Conservation (phyloP, 495 filamentous ascomycete species). For the Trichoderma orchidacearum region DNA sequence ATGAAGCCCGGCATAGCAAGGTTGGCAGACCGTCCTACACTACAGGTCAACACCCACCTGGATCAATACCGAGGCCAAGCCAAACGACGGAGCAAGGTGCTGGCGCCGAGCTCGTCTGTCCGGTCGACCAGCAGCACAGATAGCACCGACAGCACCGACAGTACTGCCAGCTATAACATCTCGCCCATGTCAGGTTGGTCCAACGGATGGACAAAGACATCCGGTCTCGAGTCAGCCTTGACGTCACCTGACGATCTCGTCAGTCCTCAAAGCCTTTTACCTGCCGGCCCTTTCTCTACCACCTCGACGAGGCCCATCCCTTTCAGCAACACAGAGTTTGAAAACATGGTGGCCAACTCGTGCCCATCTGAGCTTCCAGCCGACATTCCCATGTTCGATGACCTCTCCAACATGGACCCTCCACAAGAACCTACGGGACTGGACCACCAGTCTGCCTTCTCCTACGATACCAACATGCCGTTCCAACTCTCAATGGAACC, state of each 20-base stretch:
- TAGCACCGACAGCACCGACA: slow-evolving; percentile 11
- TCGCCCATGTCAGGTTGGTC: slow-evolving; percentile 22
- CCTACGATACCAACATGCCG: slow-evolving; percentile 9
- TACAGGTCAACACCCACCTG: slow-evolving; percentile 16
- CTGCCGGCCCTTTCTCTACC: slow-evolving; percentile 9
- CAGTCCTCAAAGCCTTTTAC: slow-evolving; percentile 4
- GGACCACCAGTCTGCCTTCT: slow-evolving; percentile 15
- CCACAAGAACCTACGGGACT: slow-evolving; percentile 5
- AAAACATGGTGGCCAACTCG: background rate
- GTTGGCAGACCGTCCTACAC: slow-evolving; percentile 6
- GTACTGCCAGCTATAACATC: slow-evolving; percentile 20
- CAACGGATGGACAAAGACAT: slow-evolving; percentile 16
- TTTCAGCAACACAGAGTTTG: slow-evolving; percentile 9
- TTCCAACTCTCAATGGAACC: background rate
- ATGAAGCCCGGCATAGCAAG: background rate
- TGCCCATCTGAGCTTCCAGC: slow-evolving; percentile 22
- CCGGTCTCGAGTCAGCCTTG: slow-evolving; percentile 15
- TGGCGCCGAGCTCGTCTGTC: slow-evolving; percentile 25
- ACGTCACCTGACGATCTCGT: slow-evolving; percentile 15
- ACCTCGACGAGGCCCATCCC: background rate
- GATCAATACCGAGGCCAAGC: slow-evolving; percentile 7
- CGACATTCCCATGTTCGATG: slow-evolving; percentile 10
- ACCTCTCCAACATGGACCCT: background rate
- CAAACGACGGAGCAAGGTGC: slow-evolving; percentile 12
- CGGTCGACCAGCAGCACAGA: slow-evolving; percentile 22